These are phyloP conservation scores for Elsinoe fawcettii DNA, from an alignment of 2,329 filamentous ascomycete genomes.

Conservation along the genomic window DNA sequence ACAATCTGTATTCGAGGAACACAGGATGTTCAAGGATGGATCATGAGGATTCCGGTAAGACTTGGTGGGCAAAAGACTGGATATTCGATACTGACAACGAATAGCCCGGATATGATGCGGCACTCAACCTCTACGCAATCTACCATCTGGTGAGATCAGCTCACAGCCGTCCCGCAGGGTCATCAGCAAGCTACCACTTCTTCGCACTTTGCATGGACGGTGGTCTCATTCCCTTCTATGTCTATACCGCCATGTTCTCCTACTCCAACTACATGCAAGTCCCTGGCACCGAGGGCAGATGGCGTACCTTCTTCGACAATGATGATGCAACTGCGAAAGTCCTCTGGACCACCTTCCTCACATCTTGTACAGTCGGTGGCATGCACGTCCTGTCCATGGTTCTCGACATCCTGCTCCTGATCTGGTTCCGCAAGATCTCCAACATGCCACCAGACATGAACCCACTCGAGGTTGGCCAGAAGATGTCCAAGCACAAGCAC, in stretches of 20 bases:
- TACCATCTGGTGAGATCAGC: conserved; percentile 70
- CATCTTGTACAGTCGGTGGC: conserved; percentile 54
- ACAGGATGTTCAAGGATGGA: conserved; percentile 59
- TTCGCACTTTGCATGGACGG: conserved; percentile 70
- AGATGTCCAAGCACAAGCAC: conserved; percentile 64
- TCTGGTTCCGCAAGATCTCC: conserved; percentile 75
- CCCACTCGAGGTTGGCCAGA: conserved; percentile 78
- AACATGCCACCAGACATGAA: conserved; percentile 89
- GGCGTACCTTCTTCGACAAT: conserved; percentile 61
- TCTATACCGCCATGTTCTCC: conserved; percentile 50
- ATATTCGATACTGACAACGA: background rate
- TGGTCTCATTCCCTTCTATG: conserved; percentile 56
- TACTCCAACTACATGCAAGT: conserved; percentile 45
- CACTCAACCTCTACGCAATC: conserved; percentile 68
- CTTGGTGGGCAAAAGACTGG: too few species aligned
- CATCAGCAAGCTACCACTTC: conserved; percentile 80
- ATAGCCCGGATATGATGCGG: conserved; percentile 66
- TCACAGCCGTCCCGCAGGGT: conserved; percentile 64
- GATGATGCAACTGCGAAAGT: conserved; percentile 52
- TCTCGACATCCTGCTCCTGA: conserved; percentile 65
- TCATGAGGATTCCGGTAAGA: conserved; percentile 68
- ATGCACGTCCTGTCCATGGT: conserved; percentile 64
- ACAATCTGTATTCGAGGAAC: conserved; percentile 69
- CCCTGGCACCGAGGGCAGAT: conserved; percentile 43
- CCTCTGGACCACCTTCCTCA: conserved; percentile 56